Evolutionary conservation across 2,329 filamentous ascomycete genomes (phyloP).

Genomic region (Aspergillus quadrilineatus): DNA sequence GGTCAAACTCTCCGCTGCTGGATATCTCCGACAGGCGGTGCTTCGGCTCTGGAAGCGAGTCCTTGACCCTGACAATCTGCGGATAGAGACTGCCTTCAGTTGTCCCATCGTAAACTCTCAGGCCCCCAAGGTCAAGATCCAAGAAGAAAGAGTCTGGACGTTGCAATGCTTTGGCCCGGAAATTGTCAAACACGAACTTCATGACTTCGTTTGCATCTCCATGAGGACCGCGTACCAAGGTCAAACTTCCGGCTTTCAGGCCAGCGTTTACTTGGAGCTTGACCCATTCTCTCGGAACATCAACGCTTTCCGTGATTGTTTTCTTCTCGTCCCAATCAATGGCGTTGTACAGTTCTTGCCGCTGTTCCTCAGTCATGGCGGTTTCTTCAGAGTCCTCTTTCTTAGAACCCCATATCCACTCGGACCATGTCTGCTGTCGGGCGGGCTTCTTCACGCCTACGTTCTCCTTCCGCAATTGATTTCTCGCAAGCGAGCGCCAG

Average conservation of each 20-base stretch:
- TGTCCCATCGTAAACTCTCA: slow-evolving; percentile 93
- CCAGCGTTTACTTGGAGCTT: slow-evolving; percentile 91
- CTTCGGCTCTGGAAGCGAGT: slow-evolving; percentile 63
- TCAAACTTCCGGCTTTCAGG: slow-evolving; percentile 95
- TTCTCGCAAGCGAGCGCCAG: slow-evolving; percentile 91
- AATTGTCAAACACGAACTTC: slow-evolving; percentile 89
- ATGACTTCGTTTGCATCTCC: slow-evolving; percentile 77
- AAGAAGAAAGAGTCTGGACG: slow-evolving; percentile 87
- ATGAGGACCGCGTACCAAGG: slow-evolving; percentile 80
- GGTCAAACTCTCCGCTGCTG: slow-evolving; percentile 39
- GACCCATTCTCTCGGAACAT: slow-evolving; percentile 84
- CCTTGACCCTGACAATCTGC: slow-evolving; percentile 94
- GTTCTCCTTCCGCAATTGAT: slow-evolving; percentile 93
- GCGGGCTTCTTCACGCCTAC: slow-evolving; percentile 73
- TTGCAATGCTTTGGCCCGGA: slow-evolving; percentile 85
- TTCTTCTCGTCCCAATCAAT: slow-evolving; percentile 99
- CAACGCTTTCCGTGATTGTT: slow-evolving; percentile 80
- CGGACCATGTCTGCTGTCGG: slow-evolving; percentile 80
- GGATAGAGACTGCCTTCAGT: slow-evolving; percentile 87
- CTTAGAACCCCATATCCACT: slow-evolving; percentile 88
- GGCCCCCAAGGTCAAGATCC: slow-evolving; percentile 84
- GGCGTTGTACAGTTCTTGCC: slow-evolving; percentile 92
- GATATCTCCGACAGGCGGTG: slow-evolving; percentile 32
- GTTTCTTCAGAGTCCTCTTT: slow-evolving; percentile 72
- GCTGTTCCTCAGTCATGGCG: slow-evolving; percentile 90